phyloP scores from a whole-genome alignment of 768 basidiomycete genomes.

The Termitomyces sp. region DNA sequence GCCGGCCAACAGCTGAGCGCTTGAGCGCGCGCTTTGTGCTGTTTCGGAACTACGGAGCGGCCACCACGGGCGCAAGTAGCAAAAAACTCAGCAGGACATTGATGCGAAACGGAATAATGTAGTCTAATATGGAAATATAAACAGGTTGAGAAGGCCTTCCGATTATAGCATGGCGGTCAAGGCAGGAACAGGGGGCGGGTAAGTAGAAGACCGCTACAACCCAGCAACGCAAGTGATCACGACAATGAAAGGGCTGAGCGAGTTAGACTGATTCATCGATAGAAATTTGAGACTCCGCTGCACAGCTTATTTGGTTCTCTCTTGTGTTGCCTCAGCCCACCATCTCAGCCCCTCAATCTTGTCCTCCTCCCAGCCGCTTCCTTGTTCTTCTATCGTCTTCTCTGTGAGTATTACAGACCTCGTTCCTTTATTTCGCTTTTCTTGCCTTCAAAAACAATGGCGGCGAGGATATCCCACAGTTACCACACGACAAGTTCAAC shows the following conservation, averaged over 20 bases:
- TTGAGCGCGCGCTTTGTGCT: neutral
- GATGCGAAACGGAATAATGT: neutral
- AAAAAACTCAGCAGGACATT: neutral
- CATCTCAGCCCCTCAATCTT: constrained; percentile 22
- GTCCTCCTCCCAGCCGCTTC: constrained; percentile 8
- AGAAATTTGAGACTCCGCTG: constrained; percentile 46
- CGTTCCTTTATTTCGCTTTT: constrained; percentile 9
- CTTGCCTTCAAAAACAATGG: constrained; percentile 5
- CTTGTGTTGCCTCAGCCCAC: constrained; percentile 27
- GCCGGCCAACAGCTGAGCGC: neutral
- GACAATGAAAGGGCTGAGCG: neutral
- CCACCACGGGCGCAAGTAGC: neutral
- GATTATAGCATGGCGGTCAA: neutral
- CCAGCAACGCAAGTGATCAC: neutral
- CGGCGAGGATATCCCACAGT: constrained; percentile 12
- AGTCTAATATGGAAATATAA: neutral
- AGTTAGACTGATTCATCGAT: constrained; percentile 21
- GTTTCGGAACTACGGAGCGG: constrained; percentile 3
- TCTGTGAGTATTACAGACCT: constrained; percentile 19
- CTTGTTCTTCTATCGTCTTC: constrained; percentile 6
- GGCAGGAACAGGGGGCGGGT: neutral
- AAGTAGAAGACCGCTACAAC: neutral
- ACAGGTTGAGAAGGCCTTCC: neutral
- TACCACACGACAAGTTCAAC: constrained; percentile 11
- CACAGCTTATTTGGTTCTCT: constrained; percentile 44